Conservation (phyloP, 2,329 filamentous ascomycete genomes). For the Endoconidiophora polonica region DNA sequence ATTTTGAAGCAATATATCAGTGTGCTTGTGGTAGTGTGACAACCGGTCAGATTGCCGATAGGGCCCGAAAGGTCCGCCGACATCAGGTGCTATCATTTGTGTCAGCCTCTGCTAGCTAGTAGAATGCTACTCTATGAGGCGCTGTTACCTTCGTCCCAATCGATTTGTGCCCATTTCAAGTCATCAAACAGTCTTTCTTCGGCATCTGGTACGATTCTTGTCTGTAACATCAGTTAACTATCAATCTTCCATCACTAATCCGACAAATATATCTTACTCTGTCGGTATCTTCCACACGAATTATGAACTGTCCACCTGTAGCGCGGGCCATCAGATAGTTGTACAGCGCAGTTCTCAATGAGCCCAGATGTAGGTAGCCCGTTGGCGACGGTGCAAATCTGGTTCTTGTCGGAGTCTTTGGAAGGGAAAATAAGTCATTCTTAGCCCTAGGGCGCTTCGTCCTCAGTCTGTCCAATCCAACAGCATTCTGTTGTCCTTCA, state of each 20-base stretch:
- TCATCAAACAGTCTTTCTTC: slow-evolving; percentile 65
- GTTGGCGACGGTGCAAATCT: slow-evolving; percentile 94
- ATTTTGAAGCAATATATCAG: slow-evolving; percentile 47
- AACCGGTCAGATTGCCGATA: slow-evolving; percentile 63
- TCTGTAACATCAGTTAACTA: slow-evolving; percentile 29
- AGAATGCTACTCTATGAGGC: background rate
- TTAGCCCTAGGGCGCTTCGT: background rate
- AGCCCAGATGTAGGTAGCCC: slow-evolving; percentile 82
- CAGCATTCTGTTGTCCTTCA: background rate
- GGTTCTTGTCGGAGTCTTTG: slow-evolving; percentile 35
- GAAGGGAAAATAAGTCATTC: slow-evolving; percentile 22
- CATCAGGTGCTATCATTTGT: slow-evolving; percentile 45
- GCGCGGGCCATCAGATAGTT: slow-evolving; percentile 82
- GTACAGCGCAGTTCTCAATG: slow-evolving; percentile 81
- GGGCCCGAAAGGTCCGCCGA: slow-evolving; percentile 67
- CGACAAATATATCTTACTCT: slow-evolving; percentile 37
- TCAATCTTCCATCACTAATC: slow-evolving; percentile 5
- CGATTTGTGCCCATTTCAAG: slow-evolving; percentile 70
- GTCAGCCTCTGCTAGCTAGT: slow-evolving; percentile 12
- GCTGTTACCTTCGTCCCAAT: slow-evolving; percentile 60
- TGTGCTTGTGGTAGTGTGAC: slow-evolving; percentile 53
- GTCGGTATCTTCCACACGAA: slow-evolving; percentile 91
- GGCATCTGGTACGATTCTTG: slow-evolving; percentile 63
- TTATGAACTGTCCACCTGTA: slow-evolving; percentile 75
- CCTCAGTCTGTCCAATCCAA: slow-evolving; percentile 7